Evolutionary conservation across 2,329 filamentous ascomycete species (phyloP).

Genomic region (Diaporthe longicolla): DNA sequence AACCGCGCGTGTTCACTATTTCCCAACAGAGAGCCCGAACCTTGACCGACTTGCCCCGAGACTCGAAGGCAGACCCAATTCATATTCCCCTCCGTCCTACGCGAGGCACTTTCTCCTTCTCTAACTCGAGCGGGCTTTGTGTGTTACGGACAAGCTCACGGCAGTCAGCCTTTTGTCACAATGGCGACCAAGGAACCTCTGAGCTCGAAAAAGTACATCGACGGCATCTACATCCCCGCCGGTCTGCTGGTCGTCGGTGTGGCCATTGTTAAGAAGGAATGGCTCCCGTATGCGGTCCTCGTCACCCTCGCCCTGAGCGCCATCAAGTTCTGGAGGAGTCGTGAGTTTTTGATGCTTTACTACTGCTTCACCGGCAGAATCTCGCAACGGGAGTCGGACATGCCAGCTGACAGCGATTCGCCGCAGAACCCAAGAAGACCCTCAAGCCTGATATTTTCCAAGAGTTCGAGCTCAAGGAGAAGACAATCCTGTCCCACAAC

Average conservation of each 20-base stretch:
- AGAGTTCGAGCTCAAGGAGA: constrained; percentile 92
- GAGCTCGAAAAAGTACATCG: constrained; percentile 74
- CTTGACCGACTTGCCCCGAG: constrained; percentile 28
- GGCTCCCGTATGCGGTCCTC: constrained; percentile 77
- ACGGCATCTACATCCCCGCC: constrained; percentile 88
- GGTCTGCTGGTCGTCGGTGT: constrained; percentile 82
- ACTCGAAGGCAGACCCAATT: constrained; percentile 4
- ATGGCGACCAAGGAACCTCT: constrained; percentile 43
- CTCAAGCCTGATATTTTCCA: constrained; percentile 92
- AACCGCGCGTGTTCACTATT: constrained; percentile 33
- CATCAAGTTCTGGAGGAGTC: constrained; percentile 78
- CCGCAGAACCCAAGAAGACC: constrained; percentile 80
- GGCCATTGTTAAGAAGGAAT: constrained; percentile 84
- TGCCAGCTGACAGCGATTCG: constrained; percentile 13
- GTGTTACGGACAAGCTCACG: constrained; percentile 22
- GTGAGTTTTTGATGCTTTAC: constrained; percentile 64
- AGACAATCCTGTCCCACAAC: constrained; percentile 97
- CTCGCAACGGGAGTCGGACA: neutral
- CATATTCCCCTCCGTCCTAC: neutral
- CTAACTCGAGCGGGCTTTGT: constrained; percentile 8
- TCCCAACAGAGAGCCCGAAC: constrained; percentile 34
- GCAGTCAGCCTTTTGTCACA: constrained; percentile 3
- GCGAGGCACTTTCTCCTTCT: neutral
- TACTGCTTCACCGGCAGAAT: constrained; percentile 1
- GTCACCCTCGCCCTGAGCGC: constrained; percentile 76